Evolutionary conservation across 257 asterid species (phyloP), one percentile per base, ranked within the genome.

Genomic region (Leonotis leonurus): DNA sequence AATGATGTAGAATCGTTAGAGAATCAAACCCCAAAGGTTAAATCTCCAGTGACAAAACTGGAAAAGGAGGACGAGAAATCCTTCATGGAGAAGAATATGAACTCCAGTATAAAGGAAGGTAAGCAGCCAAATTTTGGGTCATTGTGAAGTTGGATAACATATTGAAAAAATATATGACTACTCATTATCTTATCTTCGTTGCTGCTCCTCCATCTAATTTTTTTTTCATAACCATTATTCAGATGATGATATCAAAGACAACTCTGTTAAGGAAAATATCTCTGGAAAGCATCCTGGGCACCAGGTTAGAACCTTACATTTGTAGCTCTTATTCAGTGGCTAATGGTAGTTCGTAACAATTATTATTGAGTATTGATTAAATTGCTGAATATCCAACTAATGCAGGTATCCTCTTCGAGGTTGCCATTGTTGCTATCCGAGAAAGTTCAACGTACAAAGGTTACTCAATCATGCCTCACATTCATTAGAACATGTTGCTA

Each of bases 401-500:
- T 82, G 78, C 81, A 85, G 96, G 82, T 69, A 16, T 81, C 95
- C 60, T 74, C 86, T 65, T 75, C 96, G 57, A 84, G 85, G 77
- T 17, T 88, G 81, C 95, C 96, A 56, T 79, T 90, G 80, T 70
- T 90, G 62, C 85, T 88, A 32, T 69, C 91, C 2, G 96, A 88
- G 65, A 91, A 90, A 78, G 93, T 87, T 61, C 93, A 83, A 57
- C 88, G 89, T 62, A 69, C 88, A 68, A 91, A 91, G 94, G 95
- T 88, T 72, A 81, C 71, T 62, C 36, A 63, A 20, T 60, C 60
- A 22, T 40, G 75, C 54, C 63, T 52, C 37, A 54, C 46, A 32
- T 59, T 56, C 52, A 41, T 59, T 37, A 46, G 52, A 58, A 49
- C 62, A 16, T 53, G 40, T 62, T 33, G 35, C 20, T 24, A 17